Base-by-base conservation (phyloP, 257 asterid species). In the Solanum chaucha region DNA sequence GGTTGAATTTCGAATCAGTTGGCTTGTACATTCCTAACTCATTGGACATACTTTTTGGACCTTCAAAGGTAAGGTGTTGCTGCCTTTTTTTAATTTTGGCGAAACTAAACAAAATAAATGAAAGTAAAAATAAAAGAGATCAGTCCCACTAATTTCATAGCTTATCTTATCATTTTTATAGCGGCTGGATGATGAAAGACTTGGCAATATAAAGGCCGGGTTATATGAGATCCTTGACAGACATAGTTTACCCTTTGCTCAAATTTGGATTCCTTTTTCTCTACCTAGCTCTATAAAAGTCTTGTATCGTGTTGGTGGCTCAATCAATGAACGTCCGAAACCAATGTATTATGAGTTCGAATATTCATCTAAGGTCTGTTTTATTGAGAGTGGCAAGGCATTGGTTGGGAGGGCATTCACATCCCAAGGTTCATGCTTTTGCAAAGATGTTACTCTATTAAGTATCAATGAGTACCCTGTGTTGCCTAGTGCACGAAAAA, bases 11-110 rank as follows among this genome's bases (percentile, higher is more conserved):
- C 6, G 1, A 12, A 0, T 12, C 5, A 46, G 6, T 12, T 46
- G 2, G 19, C 2, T 46, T 12, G 5, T 11, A 44, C 51, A 0
- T 11, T 44, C 0, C 15, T 41, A 0, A 3, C 46, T 0, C 46
- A 41, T 0, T 1, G 2, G 0, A 1, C 55, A 46, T 4, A 1
- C 0, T 0, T 46, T 1, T 13, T 46, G 55, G 0, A 46, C 5
- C 1, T 13, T 5, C 17, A 20, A 0, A 1, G 5, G 28, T 30
- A 74, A 22, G 12, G 1, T 22, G 20, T 10, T 36, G 2, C 0
- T 44, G 51, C 51, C 51, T 3, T 44, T 4, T 44, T 10, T 1
- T 28, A 44, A 44, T 11, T 44, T 44, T 44, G 5, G 51, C 38
- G 7, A 35, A 35, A 5, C 38, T 35, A 5, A 35, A 35, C 38